Evolutionary conservation across 1,284 basidiomycete genomes (phyloP).

Genomic region (Naganishia sp.): DNA sequence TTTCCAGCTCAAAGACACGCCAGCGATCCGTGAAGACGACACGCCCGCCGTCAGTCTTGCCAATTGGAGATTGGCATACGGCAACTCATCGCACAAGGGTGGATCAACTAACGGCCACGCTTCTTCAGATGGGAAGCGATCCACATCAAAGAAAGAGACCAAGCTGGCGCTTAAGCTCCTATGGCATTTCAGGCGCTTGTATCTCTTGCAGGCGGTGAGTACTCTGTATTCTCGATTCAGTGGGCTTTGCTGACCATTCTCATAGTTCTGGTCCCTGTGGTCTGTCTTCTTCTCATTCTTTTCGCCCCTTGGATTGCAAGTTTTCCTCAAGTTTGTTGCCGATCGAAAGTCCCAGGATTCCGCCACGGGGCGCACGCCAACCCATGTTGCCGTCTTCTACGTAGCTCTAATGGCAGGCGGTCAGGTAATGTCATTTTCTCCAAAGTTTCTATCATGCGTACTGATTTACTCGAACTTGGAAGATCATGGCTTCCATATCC

Average conservation of each 20-base stretch:
- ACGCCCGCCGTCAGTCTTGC: conserved; percentile 54
- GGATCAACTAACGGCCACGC: conserved; percentile 38
- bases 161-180: conserved; percentile 51
- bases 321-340: conserved; percentile 56
- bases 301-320: conserved; percentile 57
- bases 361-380: conserved; percentile 45
- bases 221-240: not conserved
- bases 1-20: conserved; percentile 55
- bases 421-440: conserved; percentile 52
- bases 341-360: conserved; percentile 43
- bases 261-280: conserved; percentile 54
- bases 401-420: conserved; percentile 57
- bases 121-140: conserved; percentile 33
- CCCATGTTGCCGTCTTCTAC: conserved; percentile 58
- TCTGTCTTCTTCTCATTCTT: conserved; percentile 56
- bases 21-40: conserved; percentile 59
- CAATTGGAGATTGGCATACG: conserved; percentile 48
- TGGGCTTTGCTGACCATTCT: conserved; percentile 32
- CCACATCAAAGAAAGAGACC: conserved; percentile 38
- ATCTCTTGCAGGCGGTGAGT: conserved; percentile 35
- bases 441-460: conserved; percentile 46
- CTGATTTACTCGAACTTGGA: not conserved
- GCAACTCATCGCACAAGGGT: not conserved
- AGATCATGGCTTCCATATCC: conserved; percentile 27
- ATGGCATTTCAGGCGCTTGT: conserved; percentile 48